These are phyloP conservation scores for Epichloe uncinata DNA, from an alignment of 2,329 filamentous ascomycete genomes.

Conservation along the genomic window DNA sequence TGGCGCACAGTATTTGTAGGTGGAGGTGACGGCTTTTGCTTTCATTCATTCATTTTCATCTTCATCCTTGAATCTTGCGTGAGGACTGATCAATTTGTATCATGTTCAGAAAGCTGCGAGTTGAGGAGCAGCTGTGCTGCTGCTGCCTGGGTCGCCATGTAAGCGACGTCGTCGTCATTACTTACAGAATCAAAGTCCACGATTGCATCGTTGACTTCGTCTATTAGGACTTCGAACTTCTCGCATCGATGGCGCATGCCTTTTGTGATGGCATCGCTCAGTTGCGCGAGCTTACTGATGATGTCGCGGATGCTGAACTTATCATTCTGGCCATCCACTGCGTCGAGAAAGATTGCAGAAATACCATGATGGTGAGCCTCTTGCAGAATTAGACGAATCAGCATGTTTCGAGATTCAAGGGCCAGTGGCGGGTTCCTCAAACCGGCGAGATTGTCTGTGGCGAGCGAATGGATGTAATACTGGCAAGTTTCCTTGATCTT, in stretches of 20 bases:
- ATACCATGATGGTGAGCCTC: not conserved
- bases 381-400: not conserved
- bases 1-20: no score
- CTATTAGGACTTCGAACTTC: not conserved
- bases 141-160: no score
- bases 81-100: no score
- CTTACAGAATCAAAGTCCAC: not conserved
- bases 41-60: no score
- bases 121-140: no score
- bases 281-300: no score
- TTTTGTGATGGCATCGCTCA: not conserved
- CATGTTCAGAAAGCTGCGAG: no score
- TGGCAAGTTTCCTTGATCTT: not conserved
- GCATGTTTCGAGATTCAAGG: not conserved
- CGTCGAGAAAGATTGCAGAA: not conserved
- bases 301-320: no score
- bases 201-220: not conserved
- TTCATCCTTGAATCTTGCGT: no score
- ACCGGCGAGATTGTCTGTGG: not conserved
- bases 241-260: not conserved
- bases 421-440: no score
- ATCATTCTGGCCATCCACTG: not conserved
- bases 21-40: no score
- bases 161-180: no score
- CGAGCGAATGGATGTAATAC: not conserved